These are phyloP conservation scores for Erysimum cheiri DNA, from an alignment of 441 rosid genomes.

Conservation along the genomic window DNA sequence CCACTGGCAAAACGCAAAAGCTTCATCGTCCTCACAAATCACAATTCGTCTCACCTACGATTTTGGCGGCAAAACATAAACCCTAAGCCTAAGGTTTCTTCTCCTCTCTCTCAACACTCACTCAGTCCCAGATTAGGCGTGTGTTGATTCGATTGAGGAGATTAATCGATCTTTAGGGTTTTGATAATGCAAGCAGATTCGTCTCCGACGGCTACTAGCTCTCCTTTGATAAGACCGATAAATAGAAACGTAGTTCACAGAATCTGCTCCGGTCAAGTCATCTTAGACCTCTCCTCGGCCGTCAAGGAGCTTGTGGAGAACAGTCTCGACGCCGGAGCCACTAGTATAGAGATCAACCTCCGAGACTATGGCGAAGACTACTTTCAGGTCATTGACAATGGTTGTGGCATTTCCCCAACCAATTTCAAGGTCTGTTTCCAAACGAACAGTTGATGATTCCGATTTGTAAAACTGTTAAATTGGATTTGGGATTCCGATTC, in stretches of 20 bases:
- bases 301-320: slow-evolving; percentile 96
- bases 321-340: slow-evolving; percentile 97
- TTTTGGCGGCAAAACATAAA: slow-evolving; percentile 39
- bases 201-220: slow-evolving; percentile 37
- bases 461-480: neutral
- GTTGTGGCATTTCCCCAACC: slow-evolving; percentile 84
- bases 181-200: slow-evolving; percentile 10
- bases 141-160: slow-evolving; percentile 2
- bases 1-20: neutral
- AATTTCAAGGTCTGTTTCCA: slow-evolving; percentile 67
- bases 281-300: slow-evolving; percentile 89
- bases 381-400: slow-evolving; percentile 95
- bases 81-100: neutral
- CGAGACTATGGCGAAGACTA: slow-evolving; percentile 83
- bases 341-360: slow-evolving; percentile 77
- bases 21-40: neutral
- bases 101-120: neutral
- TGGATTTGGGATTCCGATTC: slow-evolving; percentile 3
- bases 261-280: slow-evolving; percentile 95
- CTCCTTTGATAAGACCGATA: slow-evolving; percentile 68
- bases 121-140: slow-evolving; percentile 3
- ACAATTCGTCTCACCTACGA: slow-evolving; percentile 11
- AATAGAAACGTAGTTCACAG: slow-evolving; percentile 77
- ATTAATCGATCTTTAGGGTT: slow-evolving; percentile 16
- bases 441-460: neutral